Conservation (phyloP, 2,329 filamentous ascomycete species). For the Colletotrichum tabaci region DNA sequence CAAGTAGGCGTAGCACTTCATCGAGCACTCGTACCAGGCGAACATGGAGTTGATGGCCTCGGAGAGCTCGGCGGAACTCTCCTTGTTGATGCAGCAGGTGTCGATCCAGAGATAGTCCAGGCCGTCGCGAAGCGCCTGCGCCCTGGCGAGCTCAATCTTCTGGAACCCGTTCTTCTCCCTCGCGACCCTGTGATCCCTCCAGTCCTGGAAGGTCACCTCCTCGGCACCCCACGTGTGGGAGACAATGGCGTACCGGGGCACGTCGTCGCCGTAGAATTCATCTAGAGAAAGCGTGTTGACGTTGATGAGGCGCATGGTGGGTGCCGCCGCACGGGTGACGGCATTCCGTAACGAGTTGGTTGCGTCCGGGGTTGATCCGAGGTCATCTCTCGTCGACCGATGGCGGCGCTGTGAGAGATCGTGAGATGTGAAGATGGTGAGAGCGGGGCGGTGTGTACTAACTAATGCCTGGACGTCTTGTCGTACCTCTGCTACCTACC, state of each 20-base stretch:
- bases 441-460: background rate
- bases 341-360: background rate
- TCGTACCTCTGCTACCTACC: background rate
- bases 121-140: conserved; percentile 21
- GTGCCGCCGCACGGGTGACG: background rate
- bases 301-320: conserved; percentile 50
- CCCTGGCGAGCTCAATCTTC: conserved; percentile 34
- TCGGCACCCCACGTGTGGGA: conserved; percentile 46
- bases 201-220: conserved; percentile 44
- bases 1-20: conserved; percentile 41
- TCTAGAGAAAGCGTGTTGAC: conserved; percentile 43
- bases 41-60: conserved; percentile 42
- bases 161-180: conserved; percentile 26
- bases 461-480: background rate
- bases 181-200: conserved; percentile 20
- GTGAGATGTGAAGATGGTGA: no score
- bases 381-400: background rate
- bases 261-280: conserved; percentile 45
- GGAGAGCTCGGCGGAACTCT: conserved; percentile 36
- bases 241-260: conserved; percentile 46
- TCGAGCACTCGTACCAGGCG: conserved; percentile 38
- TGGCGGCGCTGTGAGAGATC: conserved; percentile 22
- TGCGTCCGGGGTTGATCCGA: background rate
- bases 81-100: conserved; percentile 44
- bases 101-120: conserved; percentile 42